Percentiles rank a stretch among this genome's conserved stretches.
These are phyloP conservation scores for Immersiporthe knoxdaviesiana DNA, from an alignment of 2,329 filamentous ascomycete genomes.

Conservation along the genomic window DNA sequence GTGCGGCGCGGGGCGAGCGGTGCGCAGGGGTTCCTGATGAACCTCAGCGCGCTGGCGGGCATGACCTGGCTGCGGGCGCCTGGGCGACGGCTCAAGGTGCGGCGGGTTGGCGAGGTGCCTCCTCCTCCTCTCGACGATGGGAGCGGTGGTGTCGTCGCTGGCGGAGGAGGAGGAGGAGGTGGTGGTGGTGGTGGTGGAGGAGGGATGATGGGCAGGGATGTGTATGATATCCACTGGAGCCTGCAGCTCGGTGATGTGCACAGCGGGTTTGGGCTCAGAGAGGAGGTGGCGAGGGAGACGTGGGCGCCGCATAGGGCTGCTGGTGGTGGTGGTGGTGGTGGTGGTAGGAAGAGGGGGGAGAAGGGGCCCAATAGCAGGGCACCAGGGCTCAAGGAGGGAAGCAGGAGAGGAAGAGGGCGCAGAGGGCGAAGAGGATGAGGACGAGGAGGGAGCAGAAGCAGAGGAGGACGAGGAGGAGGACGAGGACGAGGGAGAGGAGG, in stretches of 20 bases:
- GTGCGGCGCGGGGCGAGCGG: conserved; percentile 54
- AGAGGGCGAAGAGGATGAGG: not conserved
- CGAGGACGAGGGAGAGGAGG: conserved; percentile 34
- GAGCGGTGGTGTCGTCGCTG: not conserved
- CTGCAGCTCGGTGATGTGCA: conserved; percentile 57
- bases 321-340: no score
- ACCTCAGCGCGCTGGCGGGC: conserved; percentile 60
- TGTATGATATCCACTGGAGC: conserved; percentile 52
- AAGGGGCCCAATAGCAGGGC: not conserved
- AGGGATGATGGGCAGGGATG: not conserved
- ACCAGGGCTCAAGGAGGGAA: conserved; percentile 26
- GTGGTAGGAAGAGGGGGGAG: conserved; percentile 13
- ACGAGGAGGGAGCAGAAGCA: no score
- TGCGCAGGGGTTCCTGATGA: conserved; percentile 61
- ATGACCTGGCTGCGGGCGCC: conserved; percentile 51
- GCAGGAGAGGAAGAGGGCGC: not conserved
- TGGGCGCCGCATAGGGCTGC: conserved; percentile 40
- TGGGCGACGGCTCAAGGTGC: conserved; percentile 24
- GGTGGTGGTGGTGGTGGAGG: no score
- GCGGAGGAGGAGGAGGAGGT: no score
- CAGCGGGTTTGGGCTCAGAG: conserved; percentile 57
- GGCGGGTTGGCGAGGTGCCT: conserved; percentile 11
- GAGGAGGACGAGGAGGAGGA: conserved; percentile 30
- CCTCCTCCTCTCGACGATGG: not conserved
- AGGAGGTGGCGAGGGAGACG: conserved; percentile 48